These are phyloP conservation scores for Streptanthus diversifolius DNA, from an alignment of 345 rosid species.

Conservation along the genomic window DNA sequence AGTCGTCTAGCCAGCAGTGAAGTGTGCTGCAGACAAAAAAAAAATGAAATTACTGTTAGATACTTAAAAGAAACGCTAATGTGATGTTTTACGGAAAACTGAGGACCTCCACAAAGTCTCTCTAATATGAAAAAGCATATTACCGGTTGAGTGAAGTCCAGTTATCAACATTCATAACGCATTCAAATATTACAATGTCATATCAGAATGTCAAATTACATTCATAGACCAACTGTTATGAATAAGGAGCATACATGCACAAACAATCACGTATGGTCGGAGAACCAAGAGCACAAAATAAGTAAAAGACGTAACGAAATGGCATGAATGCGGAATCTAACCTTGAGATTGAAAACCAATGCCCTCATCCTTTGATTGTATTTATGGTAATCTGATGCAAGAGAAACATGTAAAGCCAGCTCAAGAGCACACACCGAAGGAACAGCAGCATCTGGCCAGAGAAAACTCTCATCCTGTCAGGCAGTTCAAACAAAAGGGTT, in stretches of 20 bases:
- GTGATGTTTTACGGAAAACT: background rate
- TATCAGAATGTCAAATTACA: background rate
- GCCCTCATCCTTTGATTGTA: conserved; percentile 88
- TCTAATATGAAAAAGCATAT: background rate
- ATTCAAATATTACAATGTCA: background rate
- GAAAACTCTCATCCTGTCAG: conserved; percentile 51
- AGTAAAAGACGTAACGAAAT: background rate
- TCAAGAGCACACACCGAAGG: conserved; percentile 75
- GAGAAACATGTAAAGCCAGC: conserved; percentile 68
- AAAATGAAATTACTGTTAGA: background rate
- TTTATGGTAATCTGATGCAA: conserved; percentile 72
- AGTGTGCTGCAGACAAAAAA: conserved; percentile 44
- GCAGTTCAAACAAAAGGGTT: background rate
- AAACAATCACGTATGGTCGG: background rate
- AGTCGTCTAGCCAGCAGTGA: conserved; percentile 64
- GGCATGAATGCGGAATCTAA: conserved; percentile 30
- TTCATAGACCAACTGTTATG: background rate
- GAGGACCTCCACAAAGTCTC: background rate
- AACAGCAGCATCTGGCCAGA: conserved; percentile 93
- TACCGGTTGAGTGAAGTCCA: background rate
- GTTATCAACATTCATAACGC: background rate
- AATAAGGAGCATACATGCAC: conserved; percentile 2
- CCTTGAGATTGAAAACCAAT: conserved; percentile 85
- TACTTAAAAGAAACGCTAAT: background rate
- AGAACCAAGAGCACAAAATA: background rate